Evolutionary conservation across 2,329 filamentous ascomycete species (phyloP).

Genomic region (Fusarium foetens): DNA sequence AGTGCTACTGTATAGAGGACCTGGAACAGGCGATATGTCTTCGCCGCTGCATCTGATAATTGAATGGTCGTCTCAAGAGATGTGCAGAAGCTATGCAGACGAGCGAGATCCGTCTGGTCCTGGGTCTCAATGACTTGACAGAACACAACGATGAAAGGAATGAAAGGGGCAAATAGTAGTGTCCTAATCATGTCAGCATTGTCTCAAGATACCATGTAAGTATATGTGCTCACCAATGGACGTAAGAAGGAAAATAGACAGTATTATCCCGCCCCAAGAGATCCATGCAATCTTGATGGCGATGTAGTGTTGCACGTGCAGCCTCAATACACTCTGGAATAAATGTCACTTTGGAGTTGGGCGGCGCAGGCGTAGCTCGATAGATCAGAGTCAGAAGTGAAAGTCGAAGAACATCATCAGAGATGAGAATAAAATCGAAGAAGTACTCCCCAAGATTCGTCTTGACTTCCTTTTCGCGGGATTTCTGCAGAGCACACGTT

Average conservation of each 20-base stretch:
- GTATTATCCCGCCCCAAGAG: slow-evolving; percentile 51
- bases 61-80: slow-evolving; percentile 62
- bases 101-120: slow-evolving; percentile 53
- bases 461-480: slow-evolving; percentile 40
- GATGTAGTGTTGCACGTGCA: slow-evolving; percentile 53
- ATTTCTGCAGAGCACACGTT: neutral
- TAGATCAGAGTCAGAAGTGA: slow-evolving; percentile 56
- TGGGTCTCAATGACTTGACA: slow-evolving; percentile 61
- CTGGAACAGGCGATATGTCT: slow-evolving; percentile 66
- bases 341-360: slow-evolving; percentile 50
- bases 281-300: slow-evolving; percentile 54
- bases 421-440: slow-evolving; percentile 51
- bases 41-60: slow-evolving; percentile 59
- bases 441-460: slow-evolving; percentile 44
- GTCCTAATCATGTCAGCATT: slow-evolving; percentile 48
- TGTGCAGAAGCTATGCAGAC: slow-evolving; percentile 60
- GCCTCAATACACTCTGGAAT: slow-evolving; percentile 55
- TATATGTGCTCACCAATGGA: slow-evolving; percentile 53
- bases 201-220: rapidly evolving
- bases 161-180: slow-evolving; percentile 62
- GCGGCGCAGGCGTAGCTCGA: slow-evolving; percentile 50
- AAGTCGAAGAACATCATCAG: slow-evolving; percentile 55
- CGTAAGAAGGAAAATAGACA: slow-evolving; percentile 52
- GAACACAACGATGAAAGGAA: slow-evolving; percentile 64
- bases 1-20: slow-evolving; percentile 67